Base-by-base conservation (phyloP, 2,329 filamentous ascomycete genomes). In the Hymenoscyphus fraxineus region DNA sequence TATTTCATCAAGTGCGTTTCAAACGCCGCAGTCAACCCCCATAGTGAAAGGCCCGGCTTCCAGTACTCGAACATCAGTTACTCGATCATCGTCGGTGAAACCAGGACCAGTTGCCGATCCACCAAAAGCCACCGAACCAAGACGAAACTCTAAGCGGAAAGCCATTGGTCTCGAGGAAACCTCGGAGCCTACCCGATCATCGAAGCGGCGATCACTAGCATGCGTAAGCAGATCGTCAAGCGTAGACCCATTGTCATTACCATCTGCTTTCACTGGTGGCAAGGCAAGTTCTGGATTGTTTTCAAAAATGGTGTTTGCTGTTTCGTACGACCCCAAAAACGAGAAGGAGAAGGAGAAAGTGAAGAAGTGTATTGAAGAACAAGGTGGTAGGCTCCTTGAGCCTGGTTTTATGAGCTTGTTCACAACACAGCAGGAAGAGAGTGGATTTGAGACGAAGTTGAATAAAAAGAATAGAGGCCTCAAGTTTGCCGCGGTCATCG, bases 401-500 rank as follows among this genome's bases (percentile, higher is more conserved):
- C 83, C 87, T 41, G 93, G 92, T 0, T 97, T 98, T 69, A 87
- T 93, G 62, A 87, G 91, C 70, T 80, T 98, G 0, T 96, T 31
- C 51, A 16, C 59, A 68, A 16, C 22, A 10, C 47, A 54, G 13
- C 6, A 39, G 15, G 38, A 51, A 16, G 47, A 56, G 27, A 68
- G 65, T 1, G 72, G 76, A 2, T 77, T 95, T 19, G 79, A 54
- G 19, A 22, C 22, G 9, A 22, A 76, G 0, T 80, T 96, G 0
- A 85, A 79, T 1, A 69, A 80, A 12, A 76, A 80, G 27, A 83
- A 84, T 27, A 73, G 79, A 41, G 78, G 82, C 1, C 80, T 88
- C 0, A 89, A 91, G 0, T 98, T 99, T 73, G 87, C 91, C 0
- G 93, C 92, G 3, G 80, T 98, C 15, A 91, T 99, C 65, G 89